These are phyloP conservation scores for Raffaelea albimanens DNA, from an alignment of 2,329 filamentous ascomycete species.

Conservation along the genomic window DNA sequence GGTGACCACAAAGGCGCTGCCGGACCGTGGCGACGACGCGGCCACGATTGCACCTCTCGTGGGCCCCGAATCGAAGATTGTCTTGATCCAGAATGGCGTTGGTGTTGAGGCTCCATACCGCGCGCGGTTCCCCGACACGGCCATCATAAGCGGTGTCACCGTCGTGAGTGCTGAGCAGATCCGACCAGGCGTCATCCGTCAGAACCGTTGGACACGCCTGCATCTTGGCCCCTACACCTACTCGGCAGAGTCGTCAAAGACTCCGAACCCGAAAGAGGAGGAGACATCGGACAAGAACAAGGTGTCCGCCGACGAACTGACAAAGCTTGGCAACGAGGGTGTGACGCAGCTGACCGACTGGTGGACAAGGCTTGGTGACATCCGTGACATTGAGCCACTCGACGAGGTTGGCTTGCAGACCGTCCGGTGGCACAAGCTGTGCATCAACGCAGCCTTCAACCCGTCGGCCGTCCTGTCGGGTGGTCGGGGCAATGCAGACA, in stretches of 20 bases:
- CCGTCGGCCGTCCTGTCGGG: slow-evolving; percentile 59
- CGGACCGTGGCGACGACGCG: slow-evolving; percentile 53
- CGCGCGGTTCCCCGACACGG: slow-evolving; percentile 47
- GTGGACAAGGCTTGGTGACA: slow-evolving; percentile 46
- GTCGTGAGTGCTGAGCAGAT: slow-evolving; percentile 60
- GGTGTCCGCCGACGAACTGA: slow-evolving; percentile 1
- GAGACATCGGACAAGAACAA: not conserved
- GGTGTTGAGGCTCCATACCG: slow-evolving; percentile 61
- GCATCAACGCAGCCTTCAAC: slow-evolving; percentile 69
- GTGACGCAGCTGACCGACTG: slow-evolving; percentile 43
- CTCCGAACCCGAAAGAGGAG: not conserved
- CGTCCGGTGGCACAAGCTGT: slow-evolving; percentile 67
- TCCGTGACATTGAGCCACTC: slow-evolving; percentile 51
- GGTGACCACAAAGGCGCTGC: slow-evolving; percentile 61
- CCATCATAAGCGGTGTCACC: slow-evolving; percentile 60
- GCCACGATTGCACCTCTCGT: slow-evolving; percentile 53
- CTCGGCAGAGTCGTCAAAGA: slow-evolving; percentile 14
- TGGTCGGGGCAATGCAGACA: slow-evolving; percentile 54
- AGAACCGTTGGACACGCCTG: slow-evolving; percentile 67
- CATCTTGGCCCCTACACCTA: slow-evolving; percentile 57
- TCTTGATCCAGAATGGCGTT: slow-evolving; percentile 62
- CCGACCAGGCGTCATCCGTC: slow-evolving; percentile 50
- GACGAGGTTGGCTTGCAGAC: slow-evolving; percentile 58
- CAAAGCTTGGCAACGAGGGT: slow-evolving; percentile 24
- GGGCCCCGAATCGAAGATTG: slow-evolving; percentile 41